Conservation (phyloP, 768 basidiomycete species). For the Cyclocybe aegerita region DNA sequence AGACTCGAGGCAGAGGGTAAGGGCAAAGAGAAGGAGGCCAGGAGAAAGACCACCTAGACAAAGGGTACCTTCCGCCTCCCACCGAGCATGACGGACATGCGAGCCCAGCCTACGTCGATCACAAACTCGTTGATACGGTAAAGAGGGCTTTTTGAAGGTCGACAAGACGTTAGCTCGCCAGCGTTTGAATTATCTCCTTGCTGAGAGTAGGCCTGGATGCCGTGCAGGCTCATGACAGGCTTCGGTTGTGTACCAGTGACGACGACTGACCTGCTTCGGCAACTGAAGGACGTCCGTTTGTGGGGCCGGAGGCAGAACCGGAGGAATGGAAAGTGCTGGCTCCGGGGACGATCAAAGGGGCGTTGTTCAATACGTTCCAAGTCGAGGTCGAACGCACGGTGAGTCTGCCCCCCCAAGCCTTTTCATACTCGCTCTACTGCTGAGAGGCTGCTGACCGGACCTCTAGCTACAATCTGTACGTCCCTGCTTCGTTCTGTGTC, state of each 20-base stretch:
- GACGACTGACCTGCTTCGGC: too few species aligned
- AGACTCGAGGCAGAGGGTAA: too few species aligned
- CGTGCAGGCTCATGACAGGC: too few species aligned
- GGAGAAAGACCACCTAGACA: too few species aligned
- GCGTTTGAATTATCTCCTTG: too few species aligned
- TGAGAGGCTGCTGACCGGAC: too few species aligned
- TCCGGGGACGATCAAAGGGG: slow-evolving; percentile 27
- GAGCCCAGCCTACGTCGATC: slow-evolving; percentile 56
- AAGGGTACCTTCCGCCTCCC: slow-evolving; percentile 44
- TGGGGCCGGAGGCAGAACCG: slow-evolving; percentile 31
- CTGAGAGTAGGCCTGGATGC: too few species aligned
- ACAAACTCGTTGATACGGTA: slow-evolving; percentile 49
- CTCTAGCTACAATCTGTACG: slow-evolving; percentile 27
- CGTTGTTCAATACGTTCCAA: slow-evolving; percentile 29
- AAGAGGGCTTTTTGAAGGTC: slow-evolving; percentile 47
- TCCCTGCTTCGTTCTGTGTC: slow-evolving; percentile 21
- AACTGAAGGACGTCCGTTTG: too few species aligned
- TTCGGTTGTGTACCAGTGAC: too few species aligned
- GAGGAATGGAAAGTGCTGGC: slow-evolving; percentile 35
- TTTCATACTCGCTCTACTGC: neutral
- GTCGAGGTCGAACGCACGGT: slow-evolving; percentile 34
- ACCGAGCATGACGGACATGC: slow-evolving; percentile 56
- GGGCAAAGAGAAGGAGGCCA: slow-evolving; percentile 30
- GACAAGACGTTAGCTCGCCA: slow-evolving; percentile 49
- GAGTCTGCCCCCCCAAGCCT: slow-evolving; percentile 5